These are phyloP conservation scores for Paramyrothecium roridum DNA, from an alignment of 2,329 filamentous ascomycete species.

Conservation along the genomic window DNA sequence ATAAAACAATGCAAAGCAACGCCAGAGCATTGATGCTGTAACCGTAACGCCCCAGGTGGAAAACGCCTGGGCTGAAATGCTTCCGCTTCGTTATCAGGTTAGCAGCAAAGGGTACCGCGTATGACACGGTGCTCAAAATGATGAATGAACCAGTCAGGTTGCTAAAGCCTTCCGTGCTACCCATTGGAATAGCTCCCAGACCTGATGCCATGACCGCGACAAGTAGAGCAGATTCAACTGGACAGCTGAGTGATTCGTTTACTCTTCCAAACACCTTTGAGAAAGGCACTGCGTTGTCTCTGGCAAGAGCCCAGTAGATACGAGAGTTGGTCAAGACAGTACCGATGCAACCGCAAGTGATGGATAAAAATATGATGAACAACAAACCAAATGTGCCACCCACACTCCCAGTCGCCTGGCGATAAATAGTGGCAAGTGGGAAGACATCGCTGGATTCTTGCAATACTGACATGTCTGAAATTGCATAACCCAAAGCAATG, in stretches of 20 bases:
- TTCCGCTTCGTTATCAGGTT: conserved; percentile 13
- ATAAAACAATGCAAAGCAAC: conserved; percentile 11
- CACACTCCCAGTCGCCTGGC: conserved; percentile 14
- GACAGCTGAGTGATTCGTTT: conserved; percentile 12
- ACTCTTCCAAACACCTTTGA: conserved; percentile 13
- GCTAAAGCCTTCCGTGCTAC: conserved; percentile 18
- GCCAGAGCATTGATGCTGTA: conserved; percentile 12
- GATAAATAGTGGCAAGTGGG: conserved; percentile 17
- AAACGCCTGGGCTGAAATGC: conserved; percentile 11
- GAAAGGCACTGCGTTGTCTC: conserved; percentile 19
- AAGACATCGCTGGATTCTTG: conserved; percentile 14
- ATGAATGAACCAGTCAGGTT: conserved; percentile 21
- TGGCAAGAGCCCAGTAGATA: conserved; percentile 17
- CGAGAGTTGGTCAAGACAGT: conserved; percentile 19
- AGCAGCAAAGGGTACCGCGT: conserved; percentile 15
- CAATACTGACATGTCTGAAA: conserved; percentile 15
- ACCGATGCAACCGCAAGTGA: conserved; percentile 16
- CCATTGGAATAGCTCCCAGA: conserved; percentile 18
- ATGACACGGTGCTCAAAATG: conserved; percentile 20
- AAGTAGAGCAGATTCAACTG: conserved; percentile 16
- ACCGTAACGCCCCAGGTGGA: conserved; percentile 9
- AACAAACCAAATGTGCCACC: conserved; percentile 14
- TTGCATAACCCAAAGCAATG: conserved; percentile 16
- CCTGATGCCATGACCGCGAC: conserved; percentile 17
- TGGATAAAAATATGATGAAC: conserved; percentile 19